Conservation (phyloP, 2,329 filamentous ascomycete genomes). For the Penicillium sp. region DNA sequence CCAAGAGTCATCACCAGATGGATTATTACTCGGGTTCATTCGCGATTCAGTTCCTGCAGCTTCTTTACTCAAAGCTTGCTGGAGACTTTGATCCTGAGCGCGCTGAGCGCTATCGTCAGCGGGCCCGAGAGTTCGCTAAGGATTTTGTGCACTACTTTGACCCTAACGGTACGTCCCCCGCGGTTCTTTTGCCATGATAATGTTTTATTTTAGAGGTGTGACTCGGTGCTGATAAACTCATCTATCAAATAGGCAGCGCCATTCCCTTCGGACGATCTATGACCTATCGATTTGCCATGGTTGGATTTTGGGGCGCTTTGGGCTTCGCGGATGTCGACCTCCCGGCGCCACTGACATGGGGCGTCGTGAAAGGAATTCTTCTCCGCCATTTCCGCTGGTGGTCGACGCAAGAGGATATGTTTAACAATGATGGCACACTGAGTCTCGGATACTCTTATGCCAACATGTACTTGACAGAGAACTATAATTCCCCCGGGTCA, state of each 20-base stretch:
- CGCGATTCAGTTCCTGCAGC: slow-evolving; percentile 74
- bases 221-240: neutral
- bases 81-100: slow-evolving; percentile 61
- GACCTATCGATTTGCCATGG: slow-evolving; percentile 80
- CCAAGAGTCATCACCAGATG: slow-evolving; percentile 75
- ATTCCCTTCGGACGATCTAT: slow-evolving; percentile 75
- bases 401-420: slow-evolving; percentile 71
- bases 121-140: slow-evolving; percentile 63
- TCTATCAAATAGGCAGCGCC: slow-evolving; percentile 48
- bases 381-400: slow-evolving; percentile 74
- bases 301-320: slow-evolving; percentile 75
- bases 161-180: slow-evolving; percentile 50
- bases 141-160: slow-evolving; percentile 76
- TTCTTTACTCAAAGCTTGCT: slow-evolving; percentile 70
- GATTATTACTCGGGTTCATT: slow-evolving; percentile 82
- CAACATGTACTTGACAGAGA: slow-evolving; percentile 77
- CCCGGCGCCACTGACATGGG: slow-evolving; percentile 69
- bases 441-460: slow-evolving; percentile 74
- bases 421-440: slow-evolving; percentile 69
- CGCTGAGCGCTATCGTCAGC: slow-evolving; percentile 64
- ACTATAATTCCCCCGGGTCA: slow-evolving; percentile 72
- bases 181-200: neutral
- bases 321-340: slow-evolving; percentile 73
- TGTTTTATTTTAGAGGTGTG: neutral
- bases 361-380: slow-evolving; percentile 72